Percentiles rank a stretch among this genome's conserved stretches.
phyloP scores from a whole-genome alignment of 768 basidiomycete genomes.

The Vararia minispora region DNA sequence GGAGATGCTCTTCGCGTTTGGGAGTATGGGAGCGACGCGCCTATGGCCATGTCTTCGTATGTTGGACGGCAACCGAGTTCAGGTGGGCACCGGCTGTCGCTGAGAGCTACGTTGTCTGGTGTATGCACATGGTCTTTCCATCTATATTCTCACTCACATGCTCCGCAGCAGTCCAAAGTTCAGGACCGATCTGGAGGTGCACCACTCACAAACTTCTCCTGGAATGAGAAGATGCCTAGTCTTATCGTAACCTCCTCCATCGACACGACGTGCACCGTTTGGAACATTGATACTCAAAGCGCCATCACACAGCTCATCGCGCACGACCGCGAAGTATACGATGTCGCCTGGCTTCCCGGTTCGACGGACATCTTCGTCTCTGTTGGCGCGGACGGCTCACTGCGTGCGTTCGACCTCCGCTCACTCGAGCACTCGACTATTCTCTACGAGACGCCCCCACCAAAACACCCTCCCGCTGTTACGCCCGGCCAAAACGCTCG shows the following conservation, averaged over 20 bases:
- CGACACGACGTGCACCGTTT: conserved; percentile 97
- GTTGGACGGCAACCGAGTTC: conserved; percentile 53
- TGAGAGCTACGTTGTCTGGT: conserved; percentile 73
- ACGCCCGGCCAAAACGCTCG: conserved; percentile 52
- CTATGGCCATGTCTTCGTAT: conserved; percentile 45
- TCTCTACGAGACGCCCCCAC: conserved; percentile 85
- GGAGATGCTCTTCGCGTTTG: conserved; percentile 89
- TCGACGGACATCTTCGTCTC: conserved; percentile 97
- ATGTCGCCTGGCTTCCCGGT: conserved; percentile 96
- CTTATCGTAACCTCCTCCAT: conserved; percentile 96
- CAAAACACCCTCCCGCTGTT: conserved; percentile 53
- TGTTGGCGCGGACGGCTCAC: conserved; percentile 92
- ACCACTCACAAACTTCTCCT: conserved; percentile 93
- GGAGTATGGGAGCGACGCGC: conserved; percentile 70
- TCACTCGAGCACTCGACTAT: conserved; percentile 98
- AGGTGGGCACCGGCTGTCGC: conserved; percentile 52
- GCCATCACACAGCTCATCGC: conserved; percentile 97
- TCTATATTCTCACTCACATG: conserved; percentile 5
- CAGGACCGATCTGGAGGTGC: conserved; percentile 77
- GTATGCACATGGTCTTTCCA: conserved; percentile 33
- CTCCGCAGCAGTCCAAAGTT: conserved; percentile 72
- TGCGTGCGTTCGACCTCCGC: conserved; percentile 93
- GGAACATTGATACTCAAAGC: conserved; percentile 91
- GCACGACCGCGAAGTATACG: conserved; percentile 93
- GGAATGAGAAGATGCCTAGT: conserved; percentile 88